Conservation (phyloP, 768 basidiomycete species). For the Suillus fuscotomentosus region DNA sequence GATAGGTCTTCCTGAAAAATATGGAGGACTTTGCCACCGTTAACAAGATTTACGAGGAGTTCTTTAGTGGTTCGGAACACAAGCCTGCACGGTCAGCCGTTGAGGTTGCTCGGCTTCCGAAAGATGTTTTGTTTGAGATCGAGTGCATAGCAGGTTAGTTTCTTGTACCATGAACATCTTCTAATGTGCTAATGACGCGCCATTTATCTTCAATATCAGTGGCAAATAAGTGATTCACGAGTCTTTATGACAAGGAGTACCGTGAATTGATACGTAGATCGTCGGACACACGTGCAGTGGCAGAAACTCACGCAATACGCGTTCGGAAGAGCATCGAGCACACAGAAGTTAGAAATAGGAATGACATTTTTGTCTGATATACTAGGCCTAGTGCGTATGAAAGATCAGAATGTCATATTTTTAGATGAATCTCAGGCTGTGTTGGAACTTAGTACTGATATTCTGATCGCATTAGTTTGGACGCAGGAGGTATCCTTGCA, state of each 20-base stretch:
- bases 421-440: too few relatives aligned
- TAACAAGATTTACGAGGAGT: slow-evolving; percentile 77
- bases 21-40: slow-evolving; percentile 89
- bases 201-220: neutral
- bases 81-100: slow-evolving; percentile 93
- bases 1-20: slow-evolving; percentile 84
- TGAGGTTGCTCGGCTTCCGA: slow-evolving; percentile 86
- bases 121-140: slow-evolving; percentile 89
- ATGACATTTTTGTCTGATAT: neutral
- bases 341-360: neutral
- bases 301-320: neutral
- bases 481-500: neutral
- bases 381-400: neutral
- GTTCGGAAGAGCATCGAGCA: neutral
- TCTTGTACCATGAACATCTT: neutral
- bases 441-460: neutral
- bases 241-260: neutral
- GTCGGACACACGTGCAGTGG: neutral
- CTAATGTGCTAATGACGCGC: neutral
- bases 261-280: neutral
- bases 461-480: neutral
- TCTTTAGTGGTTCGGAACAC: slow-evolving; percentile 72
- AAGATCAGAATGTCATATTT: neutral
- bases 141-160: slow-evolving; percentile 79
- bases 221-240: neutral